A percentile compares a stretch with the other conserved stretches of the same genome.
These are phyloP conservation scores for Parsonsia alboflavescens DNA, from an alignment of 257 asterid genomes.

Conservation along the genomic window DNA sequence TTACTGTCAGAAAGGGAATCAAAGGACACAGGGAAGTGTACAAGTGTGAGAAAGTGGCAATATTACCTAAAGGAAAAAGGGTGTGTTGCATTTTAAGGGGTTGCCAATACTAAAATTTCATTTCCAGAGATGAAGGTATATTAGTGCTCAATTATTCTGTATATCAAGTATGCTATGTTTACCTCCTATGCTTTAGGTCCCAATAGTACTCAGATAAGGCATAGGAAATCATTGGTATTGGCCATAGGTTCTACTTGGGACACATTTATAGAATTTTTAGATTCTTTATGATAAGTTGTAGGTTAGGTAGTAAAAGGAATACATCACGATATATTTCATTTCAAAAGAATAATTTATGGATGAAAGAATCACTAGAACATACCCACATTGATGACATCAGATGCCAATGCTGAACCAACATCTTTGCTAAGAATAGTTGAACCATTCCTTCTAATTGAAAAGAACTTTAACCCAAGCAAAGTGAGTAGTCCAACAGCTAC, in stretches of 20 bases:
- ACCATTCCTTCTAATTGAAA: conserved; percentile 38
- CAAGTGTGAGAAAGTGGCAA: neutral
- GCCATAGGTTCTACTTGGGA: neutral
- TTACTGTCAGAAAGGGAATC: neutral
- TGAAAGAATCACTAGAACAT: conserved; percentile 30
- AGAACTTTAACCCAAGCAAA: conserved; percentile 59
- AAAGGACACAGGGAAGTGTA: neutral
- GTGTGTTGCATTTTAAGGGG: neutral
- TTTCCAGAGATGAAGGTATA: neutral
- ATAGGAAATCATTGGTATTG: neutral
- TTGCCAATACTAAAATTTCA: neutral
- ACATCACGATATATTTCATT: conserved; percentile 3
- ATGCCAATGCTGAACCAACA: conserved; percentile 37
- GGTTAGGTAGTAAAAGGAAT: neutral
- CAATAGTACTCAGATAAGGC: neutral
- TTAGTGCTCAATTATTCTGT: neutral
- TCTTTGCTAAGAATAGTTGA: conserved; percentile 38
- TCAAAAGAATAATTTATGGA: conserved; percentile 10
- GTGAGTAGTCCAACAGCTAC: conserved; percentile 74
- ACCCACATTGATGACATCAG: conserved; percentile 80
- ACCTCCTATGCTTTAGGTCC: neutral
- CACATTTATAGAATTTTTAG: neutral
- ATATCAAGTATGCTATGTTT: neutral
- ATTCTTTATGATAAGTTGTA: neutral
- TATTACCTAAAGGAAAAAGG: neutral